Percentiles rank a stretch among this genome's conserved stretches.
phyloP scores from a whole-genome alignment of 345 rosid genomes.

The Eucalyptus brandiana region DNA sequence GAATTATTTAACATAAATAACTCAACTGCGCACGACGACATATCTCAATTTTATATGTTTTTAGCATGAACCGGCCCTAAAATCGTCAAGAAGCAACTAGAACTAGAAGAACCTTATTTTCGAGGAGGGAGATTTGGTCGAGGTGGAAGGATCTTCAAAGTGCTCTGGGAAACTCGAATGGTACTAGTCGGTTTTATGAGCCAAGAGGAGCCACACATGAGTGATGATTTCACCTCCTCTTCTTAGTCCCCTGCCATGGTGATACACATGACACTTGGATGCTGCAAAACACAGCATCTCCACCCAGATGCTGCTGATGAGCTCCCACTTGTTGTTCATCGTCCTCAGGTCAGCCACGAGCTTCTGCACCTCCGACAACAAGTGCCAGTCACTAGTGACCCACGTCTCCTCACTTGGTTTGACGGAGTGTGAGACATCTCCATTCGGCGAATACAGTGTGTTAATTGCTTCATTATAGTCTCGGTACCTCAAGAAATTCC shows the following conservation, averaged over 20 bases:
- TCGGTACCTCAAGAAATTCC: neutral
- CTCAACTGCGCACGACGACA: fast-evolving
- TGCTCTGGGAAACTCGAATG: neutral
- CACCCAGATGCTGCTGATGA: neutral
- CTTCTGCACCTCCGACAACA: neutral
- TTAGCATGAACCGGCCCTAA: fast-evolving
- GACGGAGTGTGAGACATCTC: neutral
- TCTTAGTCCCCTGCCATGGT: neutral
- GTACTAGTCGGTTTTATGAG: neutral
- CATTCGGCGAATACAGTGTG: neutral
- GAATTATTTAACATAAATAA: too few species aligned
- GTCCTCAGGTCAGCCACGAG: neutral
- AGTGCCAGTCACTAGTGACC: neutral
- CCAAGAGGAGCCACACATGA: conserved; percentile 3
- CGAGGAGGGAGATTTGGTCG: neutral
- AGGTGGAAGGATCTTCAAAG: neutral
- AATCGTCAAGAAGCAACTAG: neutral
- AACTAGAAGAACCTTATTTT: neutral
- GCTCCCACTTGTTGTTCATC: neutral
- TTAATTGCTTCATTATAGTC: neutral
- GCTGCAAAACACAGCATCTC: conserved; percentile 3
- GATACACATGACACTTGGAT: neutral
- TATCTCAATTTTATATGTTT: too few species aligned
- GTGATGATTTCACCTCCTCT: conserved; percentile 1
- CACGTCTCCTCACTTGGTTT: neutral